phyloP scores from a whole-genome alignment of 2,329 filamentous ascomycete species.

The Trichoderma cornu-damae region DNA sequence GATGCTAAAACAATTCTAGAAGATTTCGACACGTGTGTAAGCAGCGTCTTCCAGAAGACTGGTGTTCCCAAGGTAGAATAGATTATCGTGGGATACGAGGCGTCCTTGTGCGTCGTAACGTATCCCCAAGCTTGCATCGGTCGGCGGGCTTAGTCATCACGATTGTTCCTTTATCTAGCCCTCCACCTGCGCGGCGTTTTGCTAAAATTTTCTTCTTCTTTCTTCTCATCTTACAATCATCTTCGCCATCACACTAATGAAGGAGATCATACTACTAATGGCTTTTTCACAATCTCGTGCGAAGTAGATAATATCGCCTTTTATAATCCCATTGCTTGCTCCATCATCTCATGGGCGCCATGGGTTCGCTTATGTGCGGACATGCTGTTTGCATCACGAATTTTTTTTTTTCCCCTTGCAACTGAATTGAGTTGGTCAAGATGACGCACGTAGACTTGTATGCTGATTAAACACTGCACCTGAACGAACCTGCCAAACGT shows the following conservation, averaged over 20 bases:
- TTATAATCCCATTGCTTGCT: slow-evolving; percentile 56
- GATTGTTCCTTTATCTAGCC: background rate
- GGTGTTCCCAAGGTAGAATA: slow-evolving; percentile 5
- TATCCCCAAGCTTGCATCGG: slow-evolving; percentile 12
- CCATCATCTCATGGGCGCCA: slow-evolving; percentile 41
- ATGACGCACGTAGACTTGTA: slow-evolving; percentile 5
- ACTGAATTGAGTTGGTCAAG: background rate
- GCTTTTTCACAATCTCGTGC: slow-evolving; percentile 42
- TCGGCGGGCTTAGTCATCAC: slow-evolving; percentile 15
- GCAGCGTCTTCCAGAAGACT: slow-evolving; percentile 3
- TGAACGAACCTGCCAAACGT: background rate
- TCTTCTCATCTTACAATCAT: slow-evolving; percentile 44
- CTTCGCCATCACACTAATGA: slow-evolving; percentile 37
- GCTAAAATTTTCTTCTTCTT: background rate
- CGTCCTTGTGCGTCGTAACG: background rate
- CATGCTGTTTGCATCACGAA: slow-evolving; percentile 32
- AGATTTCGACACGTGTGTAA: background rate
- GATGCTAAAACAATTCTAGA: background rate
- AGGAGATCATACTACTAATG: slow-evolving; percentile 33
- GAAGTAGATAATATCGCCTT: slow-evolving; percentile 55
- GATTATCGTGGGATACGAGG: slow-evolving; percentile 10
- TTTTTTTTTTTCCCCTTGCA: slow-evolving; percentile 17
- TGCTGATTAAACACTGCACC: slow-evolving; percentile 19
- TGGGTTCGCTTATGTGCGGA: slow-evolving; percentile 60
- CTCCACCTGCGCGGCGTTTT: background rate